A percentile compares a stretch with the other conserved stretches of the same genome.
Conservation (phyloP, 768 basidiomycete genomes). For the Leccinum truebloodii region DNA sequence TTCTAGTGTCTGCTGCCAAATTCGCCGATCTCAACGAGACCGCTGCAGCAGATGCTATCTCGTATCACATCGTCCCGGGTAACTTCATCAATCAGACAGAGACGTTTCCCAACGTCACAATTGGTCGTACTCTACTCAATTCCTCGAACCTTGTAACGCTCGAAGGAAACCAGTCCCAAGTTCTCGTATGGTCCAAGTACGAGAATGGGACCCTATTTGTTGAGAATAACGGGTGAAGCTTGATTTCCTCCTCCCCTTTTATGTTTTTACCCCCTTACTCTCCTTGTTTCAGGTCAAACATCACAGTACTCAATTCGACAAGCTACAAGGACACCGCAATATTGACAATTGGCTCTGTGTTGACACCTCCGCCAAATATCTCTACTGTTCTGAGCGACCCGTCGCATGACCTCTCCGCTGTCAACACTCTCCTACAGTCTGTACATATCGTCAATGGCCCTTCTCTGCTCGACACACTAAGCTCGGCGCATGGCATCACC, state of each 20-base stretch:
- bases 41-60: constrained; percentile 47
- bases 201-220: constrained; percentile 42
- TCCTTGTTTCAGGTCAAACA: constrained; percentile 27
- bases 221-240: constrained; percentile 49
- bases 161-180: constrained; percentile 60
- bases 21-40: constrained; percentile 31
- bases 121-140: constrained; percentile 65
- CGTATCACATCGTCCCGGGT: constrained; percentile 60
- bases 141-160: constrained; percentile 48
- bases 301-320: constrained; percentile 41
- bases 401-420: constrained; percentile 42
- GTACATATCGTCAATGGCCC: constrained; percentile 28
- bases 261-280: constrained; percentile 2
- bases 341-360: constrained; percentile 49
- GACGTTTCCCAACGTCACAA: constrained; percentile 55
- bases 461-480: constrained; percentile 32
- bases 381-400: constrained; percentile 38
- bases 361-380: constrained; percentile 54
- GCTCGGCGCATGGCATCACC: constrained; percentile 53
- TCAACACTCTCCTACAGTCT: constrained; percentile 17
- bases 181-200: constrained; percentile 46
- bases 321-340: constrained; percentile 43
- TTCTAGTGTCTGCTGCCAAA: constrained; percentile 8
- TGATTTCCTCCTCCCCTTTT: background rate
- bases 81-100: constrained; percentile 46